Evolutionary conservation across 345 rosid genomes (phyloP).

Genomic region (Brassica cretica): DNA sequence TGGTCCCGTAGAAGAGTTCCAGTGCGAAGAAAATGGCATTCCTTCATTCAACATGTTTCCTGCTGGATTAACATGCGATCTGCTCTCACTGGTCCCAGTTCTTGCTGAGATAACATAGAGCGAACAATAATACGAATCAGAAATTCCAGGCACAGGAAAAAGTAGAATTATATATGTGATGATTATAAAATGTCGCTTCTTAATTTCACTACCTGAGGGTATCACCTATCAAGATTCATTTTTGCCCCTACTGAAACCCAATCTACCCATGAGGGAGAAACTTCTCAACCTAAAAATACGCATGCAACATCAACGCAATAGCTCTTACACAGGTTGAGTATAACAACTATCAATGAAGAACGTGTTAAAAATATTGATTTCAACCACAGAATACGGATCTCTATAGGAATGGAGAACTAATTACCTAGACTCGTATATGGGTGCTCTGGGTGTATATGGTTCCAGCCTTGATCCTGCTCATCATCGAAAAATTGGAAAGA

Average conservation of each 20-base stretch:
- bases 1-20: constrained; percentile 62
- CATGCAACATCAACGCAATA: constrained; percentile 24
- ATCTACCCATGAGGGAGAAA: background rate
- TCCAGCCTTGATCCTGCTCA: constrained; percentile 72
- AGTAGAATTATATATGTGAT: background rate
- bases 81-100: constrained; percentile 49
- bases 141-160: background rate
- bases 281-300: constrained; percentile 11
- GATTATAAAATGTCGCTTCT: background rate
- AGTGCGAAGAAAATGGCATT: constrained; percentile 55
- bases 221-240: constrained; percentile 11
- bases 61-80: constrained; percentile 50
- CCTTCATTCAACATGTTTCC: constrained; percentile 56
- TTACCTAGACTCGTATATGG: constrained; percentile 57
- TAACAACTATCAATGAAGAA: constrained; percentile 1
- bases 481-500: constrained; percentile 55
- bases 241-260: constrained; percentile 14
- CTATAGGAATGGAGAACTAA: background rate
- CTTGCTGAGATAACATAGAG: constrained; percentile 47
- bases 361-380: background rate
- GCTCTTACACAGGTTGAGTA: constrained; percentile 4
- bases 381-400: background rate
- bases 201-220: constrained; percentile 17
- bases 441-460: constrained; percentile 59
- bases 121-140: constrained; percentile 7